Conservation (phyloP, 352 stramenopile genomes). For the Peronospora destructor region DNA sequence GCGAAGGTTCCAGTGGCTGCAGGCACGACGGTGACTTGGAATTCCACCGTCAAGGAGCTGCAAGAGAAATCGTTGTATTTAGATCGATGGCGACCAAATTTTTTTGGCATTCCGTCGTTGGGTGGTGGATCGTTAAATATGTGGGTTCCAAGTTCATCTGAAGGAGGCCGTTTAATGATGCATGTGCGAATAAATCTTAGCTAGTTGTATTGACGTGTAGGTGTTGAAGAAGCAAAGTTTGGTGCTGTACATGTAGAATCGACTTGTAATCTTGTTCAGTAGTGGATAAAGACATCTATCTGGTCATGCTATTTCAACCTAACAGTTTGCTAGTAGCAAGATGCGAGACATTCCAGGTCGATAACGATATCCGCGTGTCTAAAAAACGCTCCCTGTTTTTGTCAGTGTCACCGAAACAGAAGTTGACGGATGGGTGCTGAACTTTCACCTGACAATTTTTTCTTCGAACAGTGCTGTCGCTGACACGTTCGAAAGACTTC, state of each 20-base stretch:
- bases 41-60: conserved; percentile 12
- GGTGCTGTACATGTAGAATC: neutral
- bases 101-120: conserved; percentile 9
- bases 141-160: conserved; percentile 15
- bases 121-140: conserved; percentile 19
- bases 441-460: neutral
- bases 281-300: too few species aligned
- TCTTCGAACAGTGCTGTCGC: neutral
- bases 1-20: conserved; percentile 14
- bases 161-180: conserved; percentile 20
- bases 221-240: neutral
- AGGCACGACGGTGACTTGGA: conserved; percentile 11
- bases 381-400: neutral
- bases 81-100: conserved; percentile 16
- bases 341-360: neutral
- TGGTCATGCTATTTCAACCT: too few species aligned
- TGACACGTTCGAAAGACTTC: too few species aligned
- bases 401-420: conserved; percentile 11
- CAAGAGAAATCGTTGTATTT: conserved; percentile 21
- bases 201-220: conserved; percentile 5
- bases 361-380: neutral
- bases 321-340: neutral
- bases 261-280: neutral
- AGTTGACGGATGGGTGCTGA: conserved; percentile 15
- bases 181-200: conserved; percentile 26